Percentiles rank a stretch among this genome's conserved stretches.
Evolutionary conservation across 495 filamentous ascomycete genomes (phyloP).

Genomic region (Cercophora newfieldiana): DNA sequence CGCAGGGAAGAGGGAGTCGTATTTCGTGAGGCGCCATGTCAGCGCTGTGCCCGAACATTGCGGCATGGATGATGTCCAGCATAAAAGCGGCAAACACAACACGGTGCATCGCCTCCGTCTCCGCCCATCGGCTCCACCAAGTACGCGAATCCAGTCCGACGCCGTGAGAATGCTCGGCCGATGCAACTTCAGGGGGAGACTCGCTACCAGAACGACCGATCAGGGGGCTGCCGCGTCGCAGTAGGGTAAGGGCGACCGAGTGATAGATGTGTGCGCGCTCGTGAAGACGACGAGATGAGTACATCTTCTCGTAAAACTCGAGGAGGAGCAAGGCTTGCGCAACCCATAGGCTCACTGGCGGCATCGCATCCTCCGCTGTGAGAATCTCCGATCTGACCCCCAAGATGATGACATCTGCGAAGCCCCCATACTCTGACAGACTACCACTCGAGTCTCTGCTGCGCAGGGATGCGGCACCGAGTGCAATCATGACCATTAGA

Average conservation of each 20-base stretch:
- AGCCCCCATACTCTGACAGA: conserved; percentile 67
- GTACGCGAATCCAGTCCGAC: conserved; percentile 68
- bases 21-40: conserved; percentile 98
- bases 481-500: conserved; percentile 81
- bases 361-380: conserved; percentile 78
- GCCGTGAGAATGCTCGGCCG: conserved; percentile 51
- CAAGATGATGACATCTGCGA: conserved; percentile 81
- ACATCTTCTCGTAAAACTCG: conserved; percentile 96
- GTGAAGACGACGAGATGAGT: conserved; percentile 81
- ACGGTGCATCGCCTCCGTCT: conserved; percentile 85
- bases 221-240: conserved; percentile 88
- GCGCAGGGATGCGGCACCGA: conserved; percentile 87
- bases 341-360: conserved; percentile 91
- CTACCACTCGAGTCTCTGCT: conserved; percentile 67
- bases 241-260: conserved; percentile 87
- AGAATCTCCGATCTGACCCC: conserved; percentile 87
- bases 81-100: conserved; percentile 95
- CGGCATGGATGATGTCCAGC: conserved; percentile 90
- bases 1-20: conserved; percentile 88
- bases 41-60: conserved; percentile 95
- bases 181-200: conserved; percentile 70
- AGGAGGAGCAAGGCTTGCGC: conserved; percentile 87
- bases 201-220: conserved; percentile 87
- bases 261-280: conserved; percentile 97
- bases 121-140: conserved; percentile 95